Percentiles rank a stretch among this genome's conserved stretches.
These are phyloP conservation scores for Fusarium nelsonii DNA, from an alignment of 2,329 filamentous ascomycete genomes.

Conservation along the genomic window DNA sequence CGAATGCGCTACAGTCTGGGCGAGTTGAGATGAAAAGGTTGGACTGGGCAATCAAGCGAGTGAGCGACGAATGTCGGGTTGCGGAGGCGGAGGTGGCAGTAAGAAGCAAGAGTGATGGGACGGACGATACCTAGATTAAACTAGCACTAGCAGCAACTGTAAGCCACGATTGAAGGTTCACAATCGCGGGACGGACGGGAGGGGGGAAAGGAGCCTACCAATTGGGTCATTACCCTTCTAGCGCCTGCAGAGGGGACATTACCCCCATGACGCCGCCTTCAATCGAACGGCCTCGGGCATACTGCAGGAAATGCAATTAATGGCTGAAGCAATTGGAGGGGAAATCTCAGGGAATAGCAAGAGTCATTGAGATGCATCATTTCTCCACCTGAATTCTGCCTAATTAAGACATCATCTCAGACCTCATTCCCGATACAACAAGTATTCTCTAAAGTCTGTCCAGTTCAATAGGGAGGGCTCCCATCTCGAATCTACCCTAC, in stretches of 20 bases:
- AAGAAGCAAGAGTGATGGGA: constrained; percentile 8
- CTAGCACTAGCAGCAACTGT: constrained; percentile 26
- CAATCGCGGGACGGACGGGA: constrained; percentile 33
- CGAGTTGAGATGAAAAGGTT: constrained; percentile 25
- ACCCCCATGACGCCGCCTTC: constrained; percentile 20
- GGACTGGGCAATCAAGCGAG: constrained; percentile 25
- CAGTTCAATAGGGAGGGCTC: constrained; percentile 1
- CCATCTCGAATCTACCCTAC: constrained; percentile 34
- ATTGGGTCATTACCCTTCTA: constrained; percentile 34
- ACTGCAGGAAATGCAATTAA: background rate
- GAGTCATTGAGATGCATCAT: background rate
- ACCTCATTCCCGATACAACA: background rate
- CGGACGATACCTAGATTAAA: constrained; percentile 28
- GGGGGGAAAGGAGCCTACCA: constrained; percentile 17
- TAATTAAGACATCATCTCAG: background rate
- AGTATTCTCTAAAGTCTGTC: background rate
- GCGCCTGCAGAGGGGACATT: constrained; percentile 24
- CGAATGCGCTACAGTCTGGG: background rate
- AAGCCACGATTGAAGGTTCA: constrained; percentile 37
- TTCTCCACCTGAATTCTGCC: background rate
- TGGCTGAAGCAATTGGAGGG: background rate
- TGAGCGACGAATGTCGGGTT: constrained; percentile 33
- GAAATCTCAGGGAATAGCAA: constrained; percentile 1
- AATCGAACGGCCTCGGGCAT: constrained; percentile 11
- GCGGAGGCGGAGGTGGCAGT: constrained; percentile 36